Conservation (phyloP, 352 stramenopile genomes). For the Globisporangium spiculum region DNA sequence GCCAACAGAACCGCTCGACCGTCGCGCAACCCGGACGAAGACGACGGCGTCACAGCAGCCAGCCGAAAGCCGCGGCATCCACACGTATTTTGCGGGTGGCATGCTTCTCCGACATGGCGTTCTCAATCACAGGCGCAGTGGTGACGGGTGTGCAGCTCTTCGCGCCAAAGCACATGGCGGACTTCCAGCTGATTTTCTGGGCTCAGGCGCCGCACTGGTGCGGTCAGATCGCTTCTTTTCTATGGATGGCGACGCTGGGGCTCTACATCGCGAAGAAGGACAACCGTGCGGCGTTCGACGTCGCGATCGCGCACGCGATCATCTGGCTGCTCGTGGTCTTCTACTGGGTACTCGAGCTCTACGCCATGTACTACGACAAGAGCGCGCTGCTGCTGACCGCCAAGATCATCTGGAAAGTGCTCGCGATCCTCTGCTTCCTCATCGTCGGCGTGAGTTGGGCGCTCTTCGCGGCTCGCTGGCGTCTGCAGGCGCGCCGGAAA, state of each 20-base stretch:
- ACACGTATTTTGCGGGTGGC: constrained; percentile 66
- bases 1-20: constrained; percentile 12
- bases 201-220: constrained; percentile 67
- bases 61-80: constrained; percentile 44
- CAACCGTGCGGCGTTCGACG: constrained; percentile 57
- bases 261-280: constrained; percentile 72
- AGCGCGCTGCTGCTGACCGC: constrained; percentile 40
- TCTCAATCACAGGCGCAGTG: constrained; percentile 60
- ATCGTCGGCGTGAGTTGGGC: constrained; percentile 59
- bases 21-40: constrained; percentile 17
- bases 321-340: constrained; percentile 80
- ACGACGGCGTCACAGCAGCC: constrained; percentile 32
- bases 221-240: constrained; percentile 76
- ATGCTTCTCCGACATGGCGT: constrained; percentile 69
- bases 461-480: constrained; percentile 55
- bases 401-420: constrained; percentile 72
- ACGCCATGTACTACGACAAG: constrained; percentile 57
- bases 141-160: constrained; percentile 55
- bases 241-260: constrained; percentile 69
- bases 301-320: constrained; percentile 68
- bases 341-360: constrained; percentile 74
- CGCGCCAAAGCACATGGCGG: constrained; percentile 19
- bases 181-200: constrained; percentile 74
- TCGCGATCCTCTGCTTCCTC: constrained; percentile 56
- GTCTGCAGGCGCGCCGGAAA: constrained; percentile 32